Conservation (phyloP, 192 early-diverging fungal species). For the Anaeromyces robustus region DNA sequence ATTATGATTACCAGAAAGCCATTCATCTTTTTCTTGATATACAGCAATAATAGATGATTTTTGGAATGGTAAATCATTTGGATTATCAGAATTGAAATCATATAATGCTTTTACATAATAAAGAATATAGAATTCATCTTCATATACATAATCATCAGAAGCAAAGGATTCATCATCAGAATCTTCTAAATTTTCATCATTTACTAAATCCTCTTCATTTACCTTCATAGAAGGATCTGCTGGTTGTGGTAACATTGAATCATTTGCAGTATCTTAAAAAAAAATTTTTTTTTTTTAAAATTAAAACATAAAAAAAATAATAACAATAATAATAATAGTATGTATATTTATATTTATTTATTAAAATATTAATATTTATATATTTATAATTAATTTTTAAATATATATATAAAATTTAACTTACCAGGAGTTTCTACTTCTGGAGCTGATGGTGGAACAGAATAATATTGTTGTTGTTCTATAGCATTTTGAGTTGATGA, state of each 20-base stretch:
- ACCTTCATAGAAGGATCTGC: slow-evolving; percentile 1
- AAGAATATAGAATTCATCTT: slow-evolving; percentile 16
- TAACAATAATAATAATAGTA: too few species aligned
- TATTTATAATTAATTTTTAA: too few species aligned
- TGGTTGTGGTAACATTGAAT: slow-evolving; percentile 3
- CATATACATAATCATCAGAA: slow-evolving; percentile 10
- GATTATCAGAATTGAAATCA: slow-evolving; percentile 22
- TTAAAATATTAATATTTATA: too few species aligned
- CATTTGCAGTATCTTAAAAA: slow-evolving; percentile 5
- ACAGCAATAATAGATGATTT: slow-evolving; percentile 34
- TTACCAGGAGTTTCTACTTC: too few species aligned
- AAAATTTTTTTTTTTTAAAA: too few species aligned
- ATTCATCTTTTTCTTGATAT: slow-evolving; percentile 45
- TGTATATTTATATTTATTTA: too few species aligned
- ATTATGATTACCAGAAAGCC: slow-evolving; percentile 38
- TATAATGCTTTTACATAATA: slow-evolving; percentile 15
- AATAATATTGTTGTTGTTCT: too few species aligned
- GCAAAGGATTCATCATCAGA: slow-evolving; percentile 7
- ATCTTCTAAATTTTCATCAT: background rate
- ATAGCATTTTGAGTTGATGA: too few species aligned
- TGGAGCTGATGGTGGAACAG: too few species aligned
- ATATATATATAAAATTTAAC: too few species aligned
- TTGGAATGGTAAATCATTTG: slow-evolving; percentile 34
- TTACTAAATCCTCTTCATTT: background rate
- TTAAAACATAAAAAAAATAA: too few species aligned